These are phyloP conservation scores for Coccinonectria pachysandricola DNA, from an alignment of 2,329 filamentous ascomycete species.

Conservation along the genomic window DNA sequence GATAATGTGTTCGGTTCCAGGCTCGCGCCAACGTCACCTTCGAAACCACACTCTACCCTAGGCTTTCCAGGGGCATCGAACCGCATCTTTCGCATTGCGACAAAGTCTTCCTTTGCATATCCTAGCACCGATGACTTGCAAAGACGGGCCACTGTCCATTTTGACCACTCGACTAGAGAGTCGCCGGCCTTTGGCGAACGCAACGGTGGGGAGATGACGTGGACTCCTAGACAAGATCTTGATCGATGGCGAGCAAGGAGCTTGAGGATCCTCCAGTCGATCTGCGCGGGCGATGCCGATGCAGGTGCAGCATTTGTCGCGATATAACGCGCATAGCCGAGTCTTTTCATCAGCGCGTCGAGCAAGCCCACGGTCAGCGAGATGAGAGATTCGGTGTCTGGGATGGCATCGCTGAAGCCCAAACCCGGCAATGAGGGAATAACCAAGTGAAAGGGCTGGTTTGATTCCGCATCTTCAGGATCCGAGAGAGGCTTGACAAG, in stretches of 20 bases:
- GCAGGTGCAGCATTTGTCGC: slow-evolving; percentile 43
- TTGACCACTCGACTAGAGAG: slow-evolving; percentile 39
- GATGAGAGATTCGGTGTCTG: slow-evolving; percentile 37
- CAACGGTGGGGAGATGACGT: slow-evolving; percentile 50
- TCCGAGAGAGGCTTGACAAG: slow-evolving; percentile 45
- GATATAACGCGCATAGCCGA: slow-evolving; percentile 50
- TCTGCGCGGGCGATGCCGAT: slow-evolving; percentile 32
- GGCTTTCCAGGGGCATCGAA: too few relatives aligned
- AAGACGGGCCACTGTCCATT: slow-evolving; percentile 43
- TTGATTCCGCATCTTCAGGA: slow-evolving; percentile 33
- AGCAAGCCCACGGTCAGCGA: slow-evolving; percentile 44
- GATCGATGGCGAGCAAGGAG: slow-evolving; percentile 37
- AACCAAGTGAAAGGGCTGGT: slow-evolving; percentile 54
- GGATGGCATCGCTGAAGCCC: slow-evolving; percentile 55
- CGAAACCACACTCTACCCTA: too few relatives aligned
- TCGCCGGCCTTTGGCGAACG: slow-evolving; percentile 34
- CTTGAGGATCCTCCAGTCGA: slow-evolving; percentile 42
- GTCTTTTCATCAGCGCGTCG: slow-evolving; percentile 46
- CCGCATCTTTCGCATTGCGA: too few relatives aligned
- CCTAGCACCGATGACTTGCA: slow-evolving; percentile 42
- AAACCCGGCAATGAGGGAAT: slow-evolving; percentile 55
- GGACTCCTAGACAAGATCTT: slow-evolving; percentile 45
- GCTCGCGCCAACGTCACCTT: too few relatives aligned
- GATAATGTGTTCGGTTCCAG: slow-evolving; percentile 45
- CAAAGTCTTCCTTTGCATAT: slow-evolving; percentile 43